Evolutionary conservation across 2,329 filamentous ascomycete genomes (phyloP).

Genomic region (Madurella mycetomatis): DNA sequence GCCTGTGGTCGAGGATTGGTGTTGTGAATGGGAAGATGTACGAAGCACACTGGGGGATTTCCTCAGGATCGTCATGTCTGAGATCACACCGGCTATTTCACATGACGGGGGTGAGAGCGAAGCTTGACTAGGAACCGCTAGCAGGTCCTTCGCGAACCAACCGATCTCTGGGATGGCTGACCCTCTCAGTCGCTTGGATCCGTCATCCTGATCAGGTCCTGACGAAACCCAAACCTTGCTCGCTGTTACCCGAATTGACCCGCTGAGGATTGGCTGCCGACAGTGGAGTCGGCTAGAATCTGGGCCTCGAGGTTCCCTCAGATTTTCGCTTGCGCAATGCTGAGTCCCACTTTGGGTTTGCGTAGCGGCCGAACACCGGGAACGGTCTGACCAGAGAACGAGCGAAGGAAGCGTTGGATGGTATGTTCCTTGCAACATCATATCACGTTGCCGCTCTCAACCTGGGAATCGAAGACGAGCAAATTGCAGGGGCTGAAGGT

Average conservation of each 20-base stretch:
- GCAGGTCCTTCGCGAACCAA: slow-evolving; percentile 5
- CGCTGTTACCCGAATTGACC: slow-evolving; percentile 12
- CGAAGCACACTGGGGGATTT: too few species aligned
- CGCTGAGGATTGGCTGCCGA: slow-evolving; percentile 17
- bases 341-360: slow-evolving; percentile 7
- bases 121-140: slow-evolving; percentile 12
- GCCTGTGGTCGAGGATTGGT: too few species aligned
- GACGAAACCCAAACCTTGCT: slow-evolving; percentile 17
- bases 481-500: too few species aligned
- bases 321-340: slow-evolving; percentile 1
- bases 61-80: too few species aligned
- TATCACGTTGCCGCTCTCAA: too few species aligned
- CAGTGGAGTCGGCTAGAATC: slow-evolving; percentile 19
- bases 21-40: too few species aligned
- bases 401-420: neutral
- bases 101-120: neutral
- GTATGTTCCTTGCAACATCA: neutral
- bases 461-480: too few species aligned
- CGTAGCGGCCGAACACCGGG: slow-evolving; percentile 14
- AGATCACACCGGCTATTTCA: too few species aligned
- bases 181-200: slow-evolving; percentile 5
- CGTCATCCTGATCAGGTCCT: slow-evolving; percentile 16
- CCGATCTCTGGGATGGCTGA: slow-evolving; percentile 16
- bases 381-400: slow-evolving; percentile 22
- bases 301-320: slow-evolving; percentile 3